phyloP scores from a whole-genome alignment of 805 yeast genomes.

The Candida ortonii region DNA sequence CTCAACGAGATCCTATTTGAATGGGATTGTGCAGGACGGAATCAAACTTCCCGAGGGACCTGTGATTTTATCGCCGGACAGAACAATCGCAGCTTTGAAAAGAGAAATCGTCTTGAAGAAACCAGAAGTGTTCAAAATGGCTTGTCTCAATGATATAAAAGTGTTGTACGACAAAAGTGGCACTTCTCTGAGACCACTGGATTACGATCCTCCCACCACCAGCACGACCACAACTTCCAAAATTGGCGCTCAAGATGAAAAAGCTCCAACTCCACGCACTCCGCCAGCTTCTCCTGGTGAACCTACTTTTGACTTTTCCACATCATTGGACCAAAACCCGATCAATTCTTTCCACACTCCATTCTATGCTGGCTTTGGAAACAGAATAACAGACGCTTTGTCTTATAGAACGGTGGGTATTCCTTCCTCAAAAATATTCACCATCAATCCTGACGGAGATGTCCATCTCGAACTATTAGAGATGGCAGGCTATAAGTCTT shows the following conservation, averaged over 20 bases:
- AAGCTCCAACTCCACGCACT: not conserved
- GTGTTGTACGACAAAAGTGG: slow-evolving; percentile 47
- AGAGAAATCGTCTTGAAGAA: slow-evolving; percentile 91
- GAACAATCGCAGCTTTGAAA: slow-evolving; percentile 91
- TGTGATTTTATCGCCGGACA: slow-evolving; percentile 89
- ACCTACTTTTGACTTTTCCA: slow-evolving; percentile 1
- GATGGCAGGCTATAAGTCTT: slow-evolving; percentile 85
- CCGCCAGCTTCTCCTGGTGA: slow-evolving; percentile 1
- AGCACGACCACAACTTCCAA: slow-evolving; percentile 2
- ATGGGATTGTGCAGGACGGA: slow-evolving; percentile 75
- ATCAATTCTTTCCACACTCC: slow-evolving; percentile 62
- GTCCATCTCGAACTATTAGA: slow-evolving; percentile 96
- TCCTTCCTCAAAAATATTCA: slow-evolving; percentile 90
- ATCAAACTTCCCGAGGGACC: slow-evolving; percentile 81
- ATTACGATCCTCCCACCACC: not conserved
- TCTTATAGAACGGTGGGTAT: slow-evolving; percentile 91
- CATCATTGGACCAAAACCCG: slow-evolving; percentile 5
- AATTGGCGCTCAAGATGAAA: no score
- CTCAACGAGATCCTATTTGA: slow-evolving; percentile 77
- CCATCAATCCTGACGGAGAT: slow-evolving; percentile 94
- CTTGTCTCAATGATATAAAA: slow-evolving; percentile 84
- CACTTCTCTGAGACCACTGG: not conserved
- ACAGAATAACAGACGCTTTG: slow-evolving; percentile 92
- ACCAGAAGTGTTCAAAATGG: slow-evolving; percentile 98
- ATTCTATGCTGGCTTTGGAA: slow-evolving; percentile 97